Percentiles rank a stretch among this genome's conserved stretches.
Conservation (phyloP, 257 asterid species). For the Datura wrightii region DNA sequence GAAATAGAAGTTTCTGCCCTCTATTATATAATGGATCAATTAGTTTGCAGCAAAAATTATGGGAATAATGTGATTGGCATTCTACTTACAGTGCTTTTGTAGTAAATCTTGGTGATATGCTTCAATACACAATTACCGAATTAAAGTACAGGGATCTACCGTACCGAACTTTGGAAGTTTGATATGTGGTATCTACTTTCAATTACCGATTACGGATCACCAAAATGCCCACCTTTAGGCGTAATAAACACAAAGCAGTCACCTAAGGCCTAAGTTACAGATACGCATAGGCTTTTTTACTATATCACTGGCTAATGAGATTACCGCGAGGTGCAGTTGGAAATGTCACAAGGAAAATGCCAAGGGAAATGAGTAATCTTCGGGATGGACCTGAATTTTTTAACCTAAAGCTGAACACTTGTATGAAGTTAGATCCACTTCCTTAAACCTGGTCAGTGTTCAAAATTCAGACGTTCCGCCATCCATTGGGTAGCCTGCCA, state of each 20-base stretch:
- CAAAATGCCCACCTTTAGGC: too few species aligned
- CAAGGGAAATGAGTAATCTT: background rate
- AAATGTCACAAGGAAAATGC: background rate
- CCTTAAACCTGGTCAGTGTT: background rate
- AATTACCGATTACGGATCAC: too few species aligned
- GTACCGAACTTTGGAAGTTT: too few species aligned
- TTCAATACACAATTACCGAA: conserved; percentile 19
- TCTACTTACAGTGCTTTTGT: conserved; percentile 70
- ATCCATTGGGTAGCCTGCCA: background rate
- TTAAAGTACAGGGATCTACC: too few species aligned
- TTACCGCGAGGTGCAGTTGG: background rate
- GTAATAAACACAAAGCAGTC: background rate
- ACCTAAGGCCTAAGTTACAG: conserved; percentile 11
- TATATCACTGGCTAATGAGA: background rate
- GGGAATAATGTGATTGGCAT: conserved; percentile 26
- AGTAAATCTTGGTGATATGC: conserved; percentile 91
- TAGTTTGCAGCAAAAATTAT: conserved; percentile 1
- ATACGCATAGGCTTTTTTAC: background rate
- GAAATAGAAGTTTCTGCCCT: background rate
- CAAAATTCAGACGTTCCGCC: background rate
- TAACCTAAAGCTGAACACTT: background rate
- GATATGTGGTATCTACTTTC: too few species aligned
- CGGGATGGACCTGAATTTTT: background rate
- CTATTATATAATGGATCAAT: background rate
- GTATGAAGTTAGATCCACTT: background rate